These are phyloP conservation scores for Pelargonium myrrhifolium DNA, from an alignment of 441 rosid species.

Conservation along the genomic window DNA sequence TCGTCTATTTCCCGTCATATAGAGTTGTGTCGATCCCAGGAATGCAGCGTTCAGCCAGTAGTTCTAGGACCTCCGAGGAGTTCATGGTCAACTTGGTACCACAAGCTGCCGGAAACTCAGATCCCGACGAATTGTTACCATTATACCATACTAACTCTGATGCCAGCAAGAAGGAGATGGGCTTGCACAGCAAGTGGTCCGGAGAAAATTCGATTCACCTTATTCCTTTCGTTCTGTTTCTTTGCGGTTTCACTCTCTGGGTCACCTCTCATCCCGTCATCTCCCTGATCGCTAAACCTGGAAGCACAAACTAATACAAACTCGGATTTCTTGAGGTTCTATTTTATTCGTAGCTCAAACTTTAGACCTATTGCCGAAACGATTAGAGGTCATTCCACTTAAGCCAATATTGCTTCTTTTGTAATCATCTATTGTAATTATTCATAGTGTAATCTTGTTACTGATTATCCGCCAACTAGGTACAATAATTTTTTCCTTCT, in stretches of 20 bases:
- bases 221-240: conserved; percentile 50
- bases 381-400: too few species aligned
- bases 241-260: conserved; percentile 63
- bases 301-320: too few species aligned
- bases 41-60: conserved; percentile 42
- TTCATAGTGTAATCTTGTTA: too few species aligned
- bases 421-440: too few species aligned
- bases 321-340: too few species aligned
- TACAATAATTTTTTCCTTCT: too few species aligned
- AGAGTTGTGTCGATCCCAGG: too few species aligned
- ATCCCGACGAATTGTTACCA: conserved; percentile 20
- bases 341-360: too few species aligned
- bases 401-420: too few species aligned
- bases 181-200: conserved; percentile 21
- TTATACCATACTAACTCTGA: conserved; percentile 21
- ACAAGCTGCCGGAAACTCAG: conserved; percentile 2
- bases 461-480: too few species aligned
- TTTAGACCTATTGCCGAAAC: too few species aligned
- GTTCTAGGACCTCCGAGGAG: conserved; percentile 39
- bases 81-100: conserved; percentile 30
- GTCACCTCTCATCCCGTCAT: conserved; percentile 33
- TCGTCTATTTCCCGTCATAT: not conserved
- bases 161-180: conserved; percentile 42
- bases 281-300: too few species aligned
- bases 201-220: conserved; percentile 49